These are phyloP conservation scores for Aspergillus aculeatus DNA, from an alignment of 2,329 filamentous ascomycete genomes.

Conservation along the genomic window DNA sequence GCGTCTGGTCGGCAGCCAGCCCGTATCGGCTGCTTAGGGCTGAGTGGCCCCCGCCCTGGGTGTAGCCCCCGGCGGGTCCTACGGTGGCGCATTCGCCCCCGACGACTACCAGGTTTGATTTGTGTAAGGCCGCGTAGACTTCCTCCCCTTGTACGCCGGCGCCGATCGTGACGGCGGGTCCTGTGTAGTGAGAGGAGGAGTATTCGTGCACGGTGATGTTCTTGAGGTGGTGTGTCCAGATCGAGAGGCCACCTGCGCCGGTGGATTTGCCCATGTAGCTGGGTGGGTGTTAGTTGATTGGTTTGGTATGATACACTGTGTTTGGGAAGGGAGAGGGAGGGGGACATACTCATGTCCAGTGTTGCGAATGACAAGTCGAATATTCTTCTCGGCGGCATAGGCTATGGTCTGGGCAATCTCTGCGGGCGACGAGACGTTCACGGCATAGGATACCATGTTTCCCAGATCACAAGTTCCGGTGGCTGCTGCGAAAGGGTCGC, in stretches of 20 bases:
- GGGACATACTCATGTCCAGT: slow-evolving; percentile 42
- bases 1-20: slow-evolving; percentile 18
- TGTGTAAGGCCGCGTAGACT: slow-evolving; percentile 46
- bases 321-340: too few species aligned
- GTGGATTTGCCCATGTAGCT: background rate
- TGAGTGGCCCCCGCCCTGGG: slow-evolving; percentile 59
- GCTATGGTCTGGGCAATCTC: slow-evolving; percentile 31
- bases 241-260: background rate
- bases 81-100: slow-evolving; percentile 44
- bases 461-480: slow-evolving; percentile 29
- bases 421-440: slow-evolving; percentile 31
- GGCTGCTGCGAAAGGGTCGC: slow-evolving; percentile 18
- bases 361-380: slow-evolving; percentile 51
- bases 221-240: slow-evolving; percentile 8
- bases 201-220: background rate
- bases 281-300: too few species aligned
- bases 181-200: background rate
- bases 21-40: slow-evolving; percentile 41
- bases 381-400: slow-evolving; percentile 15
- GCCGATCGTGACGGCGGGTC: slow-evolving; percentile 49
- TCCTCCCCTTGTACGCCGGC: slow-evolving; percentile 53
- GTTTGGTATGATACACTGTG: too few species aligned
- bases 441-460: slow-evolving; percentile 34
- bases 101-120: slow-evolving; percentile 43
- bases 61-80: slow-evolving; percentile 57